phyloP scores from a whole-genome alignment of 176 grass and related monocot species.

The Oryza glaberrima region DNA sequence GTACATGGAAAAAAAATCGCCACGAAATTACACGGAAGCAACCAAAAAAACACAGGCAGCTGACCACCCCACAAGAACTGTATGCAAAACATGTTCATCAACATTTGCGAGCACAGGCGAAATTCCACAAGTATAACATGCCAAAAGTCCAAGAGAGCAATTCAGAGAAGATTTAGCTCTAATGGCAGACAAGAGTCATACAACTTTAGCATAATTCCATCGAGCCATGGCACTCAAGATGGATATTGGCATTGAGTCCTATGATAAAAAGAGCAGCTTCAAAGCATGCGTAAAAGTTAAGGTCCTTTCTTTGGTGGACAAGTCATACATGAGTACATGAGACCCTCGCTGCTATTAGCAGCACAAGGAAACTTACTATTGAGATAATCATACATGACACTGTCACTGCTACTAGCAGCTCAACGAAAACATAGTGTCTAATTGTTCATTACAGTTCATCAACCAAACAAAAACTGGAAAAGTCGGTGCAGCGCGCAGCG shows the following conservation, averaged over 20 bases:
- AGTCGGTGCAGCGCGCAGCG: background rate
- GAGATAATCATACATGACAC: background rate
- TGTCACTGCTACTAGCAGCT: constrained; percentile 28
- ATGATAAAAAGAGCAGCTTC: too few species aligned
- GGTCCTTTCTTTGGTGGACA: background rate
- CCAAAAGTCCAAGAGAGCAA: too few species aligned
- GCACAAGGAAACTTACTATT: background rate
- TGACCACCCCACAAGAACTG: too few species aligned
- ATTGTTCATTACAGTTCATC: background rate
- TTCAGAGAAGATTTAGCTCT: background rate
- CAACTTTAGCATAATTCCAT: too few species aligned
- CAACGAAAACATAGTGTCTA: background rate
- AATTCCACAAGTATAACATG: too few species aligned
- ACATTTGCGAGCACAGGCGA: too few species aligned
- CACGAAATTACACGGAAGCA: too few species aligned
- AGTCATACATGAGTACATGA: background rate
- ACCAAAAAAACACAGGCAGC: too few species aligned
- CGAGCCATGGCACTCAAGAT: too few species aligned
- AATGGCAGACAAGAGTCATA: background rate
- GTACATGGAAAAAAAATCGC: too few species aligned
- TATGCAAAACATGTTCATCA: too few species aligned
- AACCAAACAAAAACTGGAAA: background rate
- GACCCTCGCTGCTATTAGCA: background rate
- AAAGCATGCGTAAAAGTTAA: background rate
- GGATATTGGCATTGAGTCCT: too few species aligned